phyloP scores from a whole-genome alignment of 192 early-diverging fungal genomes.

The Funneliformis geosporum region DNA sequence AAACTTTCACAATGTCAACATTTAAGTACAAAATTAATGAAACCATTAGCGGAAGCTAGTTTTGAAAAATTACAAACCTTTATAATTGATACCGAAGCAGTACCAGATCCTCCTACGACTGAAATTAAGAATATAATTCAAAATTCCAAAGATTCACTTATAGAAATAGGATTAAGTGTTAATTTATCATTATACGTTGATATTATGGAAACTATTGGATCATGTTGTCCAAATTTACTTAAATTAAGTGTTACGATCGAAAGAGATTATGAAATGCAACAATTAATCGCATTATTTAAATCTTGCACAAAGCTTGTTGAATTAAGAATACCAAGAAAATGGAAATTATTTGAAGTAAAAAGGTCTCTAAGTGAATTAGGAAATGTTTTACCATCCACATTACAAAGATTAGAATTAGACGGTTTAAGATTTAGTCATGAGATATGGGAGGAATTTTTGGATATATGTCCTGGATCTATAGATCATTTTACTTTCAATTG shows the following conservation, averaged over 20 bases:
- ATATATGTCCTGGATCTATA: background rate
- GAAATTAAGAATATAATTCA: constrained; percentile 10
- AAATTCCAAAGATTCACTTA: constrained; percentile 1
- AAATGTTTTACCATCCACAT: background rate
- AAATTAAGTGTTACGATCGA: constrained; percentile 6
- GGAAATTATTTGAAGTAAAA: background rate
- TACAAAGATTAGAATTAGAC: background rate
- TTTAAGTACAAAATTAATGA: constrained; percentile 13
- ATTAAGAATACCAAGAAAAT: constrained; percentile 5
- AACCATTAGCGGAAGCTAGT: background rate
- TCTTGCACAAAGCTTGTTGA: constrained; percentile 1
- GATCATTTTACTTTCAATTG: constrained; percentile 11
- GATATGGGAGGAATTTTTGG: background rate
- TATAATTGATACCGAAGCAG: background rate
- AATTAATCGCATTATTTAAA: constrained; percentile 7
- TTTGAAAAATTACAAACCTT: constrained; percentile 2
- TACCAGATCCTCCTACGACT: background rate
- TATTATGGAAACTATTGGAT: constrained; percentile 13
- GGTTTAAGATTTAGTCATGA: background rate
- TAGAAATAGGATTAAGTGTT: background rate
- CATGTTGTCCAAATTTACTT: background rate
- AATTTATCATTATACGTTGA: background rate
- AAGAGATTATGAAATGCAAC: background rate
- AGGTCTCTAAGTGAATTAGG: constrained; percentile 8
- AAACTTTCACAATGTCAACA: constrained; percentile 11